phyloP scores from a whole-genome alignment of 83 land plant genomes.

The Diphasiastrum complanatum region DNA sequence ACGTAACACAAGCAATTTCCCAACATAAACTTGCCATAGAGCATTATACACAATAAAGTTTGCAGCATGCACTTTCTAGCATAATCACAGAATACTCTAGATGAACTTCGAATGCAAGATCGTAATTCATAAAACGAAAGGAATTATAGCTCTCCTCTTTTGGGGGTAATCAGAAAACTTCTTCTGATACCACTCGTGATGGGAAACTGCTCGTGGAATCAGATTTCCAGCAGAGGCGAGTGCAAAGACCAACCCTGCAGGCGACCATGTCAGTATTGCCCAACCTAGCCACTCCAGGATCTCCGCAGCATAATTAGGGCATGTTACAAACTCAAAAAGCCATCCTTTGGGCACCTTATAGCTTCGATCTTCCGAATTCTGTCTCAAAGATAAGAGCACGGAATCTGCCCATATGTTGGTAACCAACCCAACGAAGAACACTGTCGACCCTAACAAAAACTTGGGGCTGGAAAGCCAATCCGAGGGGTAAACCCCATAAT shows the following conservation, averaged over 20 bases:
- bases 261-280: slow-evolving; percentile 9
- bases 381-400: slow-evolving; percentile 19
- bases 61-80: too few relatives aligned
- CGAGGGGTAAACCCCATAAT: slow-evolving; percentile 17
- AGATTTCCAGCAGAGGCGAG: slow-evolving; percentile 1
- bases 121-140: slow-evolving; percentile 3
- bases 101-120: too few relatives aligned
- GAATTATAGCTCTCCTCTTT: slow-evolving; percentile 3
- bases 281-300: slow-evolving; percentile 14
- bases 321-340: background rate
- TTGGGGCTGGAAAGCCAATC: slow-evolving; percentile 21
- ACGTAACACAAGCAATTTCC: too few relatives aligned
- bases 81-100: too few relatives aligned
- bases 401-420: slow-evolving; percentile 31
- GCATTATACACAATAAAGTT: too few relatives aligned
- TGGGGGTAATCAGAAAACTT: slow-evolving; percentile 1
- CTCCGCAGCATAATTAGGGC: slow-evolving; percentile 11
- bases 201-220: slow-evolving; percentile 1
- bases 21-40: too few relatives aligned
- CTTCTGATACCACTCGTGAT: slow-evolving; percentile 8
- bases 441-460: slow-evolving; percentile 15
- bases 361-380: slow-evolving; percentile 14
- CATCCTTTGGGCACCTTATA: slow-evolving; percentile 27
- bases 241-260: slow-evolving; percentile 9
- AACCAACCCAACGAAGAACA: slow-evolving; percentile 19